Evolutionary conservation across 1,139 yeast species (phyloP), one percentile per base, ranked within the genome.

Genomic region (Suhomyces coccinellae): DNA sequence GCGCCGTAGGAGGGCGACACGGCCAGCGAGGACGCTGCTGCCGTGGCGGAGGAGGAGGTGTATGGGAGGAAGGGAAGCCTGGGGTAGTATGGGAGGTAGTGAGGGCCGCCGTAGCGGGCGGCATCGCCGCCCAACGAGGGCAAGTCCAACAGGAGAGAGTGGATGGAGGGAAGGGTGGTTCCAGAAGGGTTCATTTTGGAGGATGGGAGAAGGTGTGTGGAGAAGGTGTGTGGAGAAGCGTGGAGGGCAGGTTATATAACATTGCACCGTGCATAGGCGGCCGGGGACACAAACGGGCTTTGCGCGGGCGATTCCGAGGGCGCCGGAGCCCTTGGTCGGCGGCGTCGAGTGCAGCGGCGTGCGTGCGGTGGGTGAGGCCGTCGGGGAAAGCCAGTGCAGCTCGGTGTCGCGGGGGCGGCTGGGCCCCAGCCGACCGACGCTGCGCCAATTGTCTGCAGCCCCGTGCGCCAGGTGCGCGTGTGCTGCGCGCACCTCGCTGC

Each of bases 101-200:
- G 48, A n/a, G n/a, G n/a, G 44, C 28, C 31, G n/a, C 40, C 46
- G 36, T 41, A 45, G 20, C 38, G 29, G 17, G 38, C 27, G 24
- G 45, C 43, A 14, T 36, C 53, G 31, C 24, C 44, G 38, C 43
- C 46, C 24, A 44, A 41, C 16, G 47, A 45, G 8, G 66, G 66
- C 42, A 63, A 51, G 35, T 62, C 66, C 56, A 65, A 60, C 50
- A 54, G 60, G 45, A 65, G 59, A 28, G 65, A 56, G 40, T 62
- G 66, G 40, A 67, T 65, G 39, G 67, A 60, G 10, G 72, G 72
- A 27, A 64, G 55, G 44, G 54, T 47, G 20, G 46, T 46, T 13
- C 49, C 49, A 32, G 48, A 37, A 17, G 49, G 36, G 35, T 42
- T 46, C 49, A 46, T 45, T 29, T 14, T 39, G 38, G 37, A 35